Conservation (phyloP, 208 protist species). For the Trypanosomatidae sp. region DNA sequence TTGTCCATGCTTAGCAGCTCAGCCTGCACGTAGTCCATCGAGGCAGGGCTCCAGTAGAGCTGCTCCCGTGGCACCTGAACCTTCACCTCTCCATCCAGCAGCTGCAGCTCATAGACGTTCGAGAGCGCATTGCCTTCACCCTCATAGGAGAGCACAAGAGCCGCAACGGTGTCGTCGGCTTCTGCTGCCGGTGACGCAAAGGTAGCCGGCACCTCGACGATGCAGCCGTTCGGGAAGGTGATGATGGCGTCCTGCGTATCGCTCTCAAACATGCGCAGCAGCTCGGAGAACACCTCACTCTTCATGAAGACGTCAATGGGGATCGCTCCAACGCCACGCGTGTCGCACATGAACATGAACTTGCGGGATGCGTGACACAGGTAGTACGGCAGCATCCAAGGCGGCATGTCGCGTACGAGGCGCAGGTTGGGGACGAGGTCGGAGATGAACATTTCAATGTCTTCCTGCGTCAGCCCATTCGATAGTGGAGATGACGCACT, state of each 20-base stretch:
- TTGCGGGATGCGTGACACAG: constrained; percentile 90
- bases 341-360: constrained; percentile 95
- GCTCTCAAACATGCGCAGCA: constrained; percentile 89
- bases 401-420: constrained; percentile 78
- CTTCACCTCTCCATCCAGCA: constrained; percentile 30
- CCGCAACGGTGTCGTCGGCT: constrained; percentile 69
- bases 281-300: constrained; percentile 88
- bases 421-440: constrained; percentile 77
- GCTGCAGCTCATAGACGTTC: constrained; percentile 73
- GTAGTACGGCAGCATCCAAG: constrained; percentile 91
- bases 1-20: constrained; percentile 83
- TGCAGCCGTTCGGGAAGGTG: constrained; percentile 61
- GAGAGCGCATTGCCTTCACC: constrained; percentile 49
- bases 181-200: constrained; percentile 32
- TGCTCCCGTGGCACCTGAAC: constrained; percentile 48
- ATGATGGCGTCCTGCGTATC: constrained; percentile 74
- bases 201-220: constrained; percentile 69
- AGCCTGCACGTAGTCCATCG: constrained; percentile 55
- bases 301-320: constrained; percentile 83
- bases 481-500: constrained; percentile 77
- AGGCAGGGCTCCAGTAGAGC: constrained; percentile 80
- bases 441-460: constrained; percentile 80
- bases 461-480: constrained; percentile 78
- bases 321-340: constrained; percentile 62
- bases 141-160: constrained; percentile 60